Evolutionary conservation across 495 filamentous ascomycete species (phyloP).

Genomic region (Tuber calosporum): DNA sequence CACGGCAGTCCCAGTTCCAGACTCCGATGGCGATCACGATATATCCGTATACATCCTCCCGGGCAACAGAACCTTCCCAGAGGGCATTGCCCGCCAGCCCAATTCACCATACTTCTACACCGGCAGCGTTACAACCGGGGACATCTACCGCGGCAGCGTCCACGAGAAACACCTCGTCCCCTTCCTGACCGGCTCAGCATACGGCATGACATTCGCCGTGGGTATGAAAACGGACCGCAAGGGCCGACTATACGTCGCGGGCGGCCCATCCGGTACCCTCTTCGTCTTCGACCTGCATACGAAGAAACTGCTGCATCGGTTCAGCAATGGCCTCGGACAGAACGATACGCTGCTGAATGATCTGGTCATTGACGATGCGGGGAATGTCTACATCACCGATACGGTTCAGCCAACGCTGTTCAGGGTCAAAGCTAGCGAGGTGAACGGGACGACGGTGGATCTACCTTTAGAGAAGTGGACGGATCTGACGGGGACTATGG

Average conservation of each 20-base stretch:
- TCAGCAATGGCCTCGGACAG: conserved; percentile 3
- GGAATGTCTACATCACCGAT: conserved; percentile 17
- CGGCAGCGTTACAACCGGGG: conserved; percentile 7
- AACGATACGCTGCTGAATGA: conserved; percentile 10
- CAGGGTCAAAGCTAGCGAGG: neutral
- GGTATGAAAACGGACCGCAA: conserved; percentile 13
- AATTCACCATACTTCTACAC: conserved; percentile 21
- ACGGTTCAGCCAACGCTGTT: conserved; percentile 6
- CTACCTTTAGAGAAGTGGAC: conserved; percentile 3
- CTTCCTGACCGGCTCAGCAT: neutral
- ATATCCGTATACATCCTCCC: conserved; percentile 15
- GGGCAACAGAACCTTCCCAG: conserved; percentile 20
- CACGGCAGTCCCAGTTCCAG: neutral
- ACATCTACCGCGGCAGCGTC: conserved; percentile 19
- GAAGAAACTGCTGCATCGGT: conserved; percentile 8
- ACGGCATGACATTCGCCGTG: neutral
- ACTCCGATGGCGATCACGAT: neutral
- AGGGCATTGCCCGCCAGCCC: conserved; percentile 16
- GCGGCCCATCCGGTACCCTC: conserved; percentile 4
- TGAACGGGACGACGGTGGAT: neutral
- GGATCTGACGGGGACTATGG: neutral
- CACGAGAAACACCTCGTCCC: neutral
- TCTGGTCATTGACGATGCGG: conserved; percentile 11
- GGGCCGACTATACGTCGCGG: conserved; percentile 12
- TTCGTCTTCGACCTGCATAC: conserved; percentile 14